phyloP scores from a whole-genome alignment of 2,329 filamentous ascomycete genomes.

The Thelonectria olida region DNA sequence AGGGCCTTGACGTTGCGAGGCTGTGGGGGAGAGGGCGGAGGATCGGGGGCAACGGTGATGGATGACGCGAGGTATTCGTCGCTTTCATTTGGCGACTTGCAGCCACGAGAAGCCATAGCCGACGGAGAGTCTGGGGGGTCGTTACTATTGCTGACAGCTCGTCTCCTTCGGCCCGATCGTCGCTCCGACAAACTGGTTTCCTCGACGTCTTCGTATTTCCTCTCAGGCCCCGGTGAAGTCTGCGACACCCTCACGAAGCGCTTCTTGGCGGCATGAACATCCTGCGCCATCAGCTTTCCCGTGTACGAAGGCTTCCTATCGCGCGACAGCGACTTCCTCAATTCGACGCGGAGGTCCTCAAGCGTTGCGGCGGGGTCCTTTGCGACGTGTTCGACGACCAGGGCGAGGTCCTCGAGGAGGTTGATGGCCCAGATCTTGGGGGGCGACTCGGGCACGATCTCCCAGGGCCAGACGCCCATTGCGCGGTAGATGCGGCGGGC shows the following conservation, averaged over 20 bases:
- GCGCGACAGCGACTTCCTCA: conserved; percentile 40
- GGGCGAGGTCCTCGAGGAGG: conserved; percentile 40
- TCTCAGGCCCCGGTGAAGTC: conserved; percentile 31
- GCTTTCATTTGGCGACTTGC: conserved; percentile 35
- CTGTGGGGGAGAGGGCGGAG: conserved; percentile 36
- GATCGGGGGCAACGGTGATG: conserved; percentile 39
- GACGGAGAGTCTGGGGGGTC: conserved; percentile 31
- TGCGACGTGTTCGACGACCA: conserved; percentile 41
- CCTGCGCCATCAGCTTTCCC: conserved; percentile 41
- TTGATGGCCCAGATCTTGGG: conserved; percentile 43
- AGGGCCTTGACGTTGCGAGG: conserved; percentile 35
- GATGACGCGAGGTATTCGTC: conserved; percentile 39
- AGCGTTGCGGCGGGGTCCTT: conserved; percentile 36
- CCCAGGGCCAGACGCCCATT: conserved; percentile 42
- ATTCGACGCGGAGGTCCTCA: conserved; percentile 39
- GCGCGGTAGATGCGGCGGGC: conserved; percentile 39
- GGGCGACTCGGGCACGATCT: conserved; percentile 41
- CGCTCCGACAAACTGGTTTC: conserved; percentile 29
- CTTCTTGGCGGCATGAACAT: conserved; percentile 42
- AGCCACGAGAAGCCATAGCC: conserved; percentile 26
- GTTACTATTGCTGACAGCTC: conserved; percentile 33
- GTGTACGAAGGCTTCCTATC: conserved; percentile 42
- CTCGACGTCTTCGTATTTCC: conserved; percentile 28
- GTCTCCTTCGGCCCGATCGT: conserved; percentile 33
- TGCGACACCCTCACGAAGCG: conserved; percentile 36